Evolutionary conservation across 2,329 filamentous ascomycete genomes (phyloP).

Genomic region (Furcasterigmium sp.): DNA sequence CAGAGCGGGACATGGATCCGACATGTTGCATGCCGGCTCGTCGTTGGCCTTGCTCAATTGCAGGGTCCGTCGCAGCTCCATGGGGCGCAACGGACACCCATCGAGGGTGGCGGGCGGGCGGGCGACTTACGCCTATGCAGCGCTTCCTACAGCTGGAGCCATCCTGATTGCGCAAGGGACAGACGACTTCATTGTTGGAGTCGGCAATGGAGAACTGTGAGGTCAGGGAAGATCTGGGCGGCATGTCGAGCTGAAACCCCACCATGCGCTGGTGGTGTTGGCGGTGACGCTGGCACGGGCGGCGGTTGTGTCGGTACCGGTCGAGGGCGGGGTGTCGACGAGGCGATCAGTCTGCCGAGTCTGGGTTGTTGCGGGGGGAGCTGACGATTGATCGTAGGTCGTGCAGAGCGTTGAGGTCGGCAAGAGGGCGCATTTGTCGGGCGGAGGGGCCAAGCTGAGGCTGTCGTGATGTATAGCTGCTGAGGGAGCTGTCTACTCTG

Average conservation of each 20-base stretch:
- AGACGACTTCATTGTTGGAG: slow-evolving; percentile 93
- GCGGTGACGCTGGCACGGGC: slow-evolving; percentile 13
- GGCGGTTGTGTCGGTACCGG: slow-evolving; percentile 22
- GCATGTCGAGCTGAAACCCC: slow-evolving; percentile 63
- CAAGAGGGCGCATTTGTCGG: slow-evolving; percentile 9
- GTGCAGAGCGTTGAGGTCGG: not conserved
- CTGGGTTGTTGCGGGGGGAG: slow-evolving; percentile 5
- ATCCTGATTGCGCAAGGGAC: slow-evolving; percentile 92
- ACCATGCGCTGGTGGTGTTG: slow-evolving; percentile 38
- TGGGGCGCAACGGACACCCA: no score
- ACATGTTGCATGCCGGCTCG: no score
- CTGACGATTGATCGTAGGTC: slow-evolving; percentile 23
- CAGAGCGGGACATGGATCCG: no score
- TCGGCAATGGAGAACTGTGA: slow-evolving; percentile 90
- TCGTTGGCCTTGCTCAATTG: no score
- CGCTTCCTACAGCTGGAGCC: slow-evolving; percentile 94
- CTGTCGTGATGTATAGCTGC: slow-evolving; percentile 7
- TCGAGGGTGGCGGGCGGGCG: no score
- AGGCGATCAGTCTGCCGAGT: slow-evolving; percentile 16
- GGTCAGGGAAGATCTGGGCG: slow-evolving; percentile 79
- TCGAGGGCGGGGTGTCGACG: slow-evolving; percentile 13
- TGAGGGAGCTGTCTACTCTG: slow-evolving; percentile 8
- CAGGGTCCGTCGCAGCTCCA: no score
- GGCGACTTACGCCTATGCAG: slow-evolving; percentile 86
- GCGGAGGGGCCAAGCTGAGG: slow-evolving; percentile 2